Evolutionary conservation across 768 basidiomycete species (phyloP).

Genomic region (Naganishia randhawae): DNA sequence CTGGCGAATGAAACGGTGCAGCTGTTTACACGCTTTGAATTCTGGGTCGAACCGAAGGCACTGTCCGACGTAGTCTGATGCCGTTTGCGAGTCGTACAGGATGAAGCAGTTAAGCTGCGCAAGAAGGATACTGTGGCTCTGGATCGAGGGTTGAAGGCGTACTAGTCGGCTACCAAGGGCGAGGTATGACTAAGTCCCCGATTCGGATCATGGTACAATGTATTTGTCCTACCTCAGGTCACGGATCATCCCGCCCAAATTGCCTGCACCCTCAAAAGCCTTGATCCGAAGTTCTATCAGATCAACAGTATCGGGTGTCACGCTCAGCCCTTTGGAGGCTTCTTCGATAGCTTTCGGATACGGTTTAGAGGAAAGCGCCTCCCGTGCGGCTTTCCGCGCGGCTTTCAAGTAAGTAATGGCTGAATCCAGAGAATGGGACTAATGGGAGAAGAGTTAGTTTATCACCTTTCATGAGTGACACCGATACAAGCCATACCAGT

Average conservation of each 20-base stretch:
- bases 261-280: constrained; percentile 72
- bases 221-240: constrained; percentile 55
- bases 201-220: constrained; percentile 54
- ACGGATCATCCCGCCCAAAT: constrained; percentile 75
- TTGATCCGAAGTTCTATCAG: constrained; percentile 70
- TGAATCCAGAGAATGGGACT: background rate
- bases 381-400: constrained; percentile 64
- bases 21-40: constrained; percentile 70
- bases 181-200: constrained; percentile 8
- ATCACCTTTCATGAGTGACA: background rate
- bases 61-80: constrained; percentile 75
- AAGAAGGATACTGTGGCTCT: constrained; percentile 65
- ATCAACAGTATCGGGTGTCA: constrained; percentile 66
- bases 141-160: constrained; percentile 66
- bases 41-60: constrained; percentile 94
- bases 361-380: constrained; percentile 62
- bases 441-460: background rate
- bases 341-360: constrained; percentile 79
- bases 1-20: constrained; percentile 71
- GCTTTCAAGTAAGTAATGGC: constrained; percentile 44
- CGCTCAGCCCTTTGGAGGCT: constrained; percentile 64
- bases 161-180: constrained; percentile 64
- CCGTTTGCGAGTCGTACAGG: constrained; percentile 55
- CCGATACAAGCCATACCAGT: constrained; percentile 38
- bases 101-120: constrained; percentile 80